A percentile compares a stretch with the other conserved stretches of the same genome.
phyloP scores from a whole-genome alignment of 148 eudicot species.

The Nyssa sinensis region DNA sequence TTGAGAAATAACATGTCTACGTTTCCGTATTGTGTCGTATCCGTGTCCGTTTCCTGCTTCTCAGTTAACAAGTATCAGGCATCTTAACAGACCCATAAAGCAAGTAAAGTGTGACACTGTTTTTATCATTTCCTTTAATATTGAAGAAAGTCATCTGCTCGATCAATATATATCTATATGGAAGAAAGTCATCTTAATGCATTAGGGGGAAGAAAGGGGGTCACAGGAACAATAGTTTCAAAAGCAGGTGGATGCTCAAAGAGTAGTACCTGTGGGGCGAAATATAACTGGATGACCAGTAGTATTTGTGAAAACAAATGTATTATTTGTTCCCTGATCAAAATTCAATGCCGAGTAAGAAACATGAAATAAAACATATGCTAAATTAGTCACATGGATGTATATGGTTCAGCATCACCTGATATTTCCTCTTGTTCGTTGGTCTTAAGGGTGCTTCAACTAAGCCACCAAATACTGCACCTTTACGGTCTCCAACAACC shows the following conservation, averaged over 20 bases:
- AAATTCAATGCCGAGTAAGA: slow-evolving; percentile 23
- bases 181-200: neutral
- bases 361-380: too few species aligned
- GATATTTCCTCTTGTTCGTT: slow-evolving; percentile 62
- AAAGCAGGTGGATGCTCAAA: neutral
- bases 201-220: neutral
- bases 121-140: too few species aligned
- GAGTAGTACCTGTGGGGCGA: slow-evolving; percentile 71
- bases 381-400: neutral
- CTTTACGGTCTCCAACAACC: slow-evolving; percentile 92
- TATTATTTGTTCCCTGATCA: slow-evolving; percentile 69
- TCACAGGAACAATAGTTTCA: too few species aligned
- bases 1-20: too few species aligned
- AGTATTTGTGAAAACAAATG: slow-evolving; percentile 76
- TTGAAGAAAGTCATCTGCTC: too few species aligned
- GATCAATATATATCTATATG: too few species aligned
- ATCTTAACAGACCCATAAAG: neutral
- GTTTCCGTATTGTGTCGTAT: too few species aligned
- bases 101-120: neutral
- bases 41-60: too few species aligned
- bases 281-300: slow-evolving; percentile 62
- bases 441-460: slow-evolving; percentile 87
- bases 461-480: slow-evolving; percentile 90
- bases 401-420: slow-evolving; percentile 44
- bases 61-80: too few species aligned